Percentiles rank a stretch among this genome's conserved stretches.
Conservation (phyloP, 139 green algal genomes). For the Desmodesmus armatus region DNA sequence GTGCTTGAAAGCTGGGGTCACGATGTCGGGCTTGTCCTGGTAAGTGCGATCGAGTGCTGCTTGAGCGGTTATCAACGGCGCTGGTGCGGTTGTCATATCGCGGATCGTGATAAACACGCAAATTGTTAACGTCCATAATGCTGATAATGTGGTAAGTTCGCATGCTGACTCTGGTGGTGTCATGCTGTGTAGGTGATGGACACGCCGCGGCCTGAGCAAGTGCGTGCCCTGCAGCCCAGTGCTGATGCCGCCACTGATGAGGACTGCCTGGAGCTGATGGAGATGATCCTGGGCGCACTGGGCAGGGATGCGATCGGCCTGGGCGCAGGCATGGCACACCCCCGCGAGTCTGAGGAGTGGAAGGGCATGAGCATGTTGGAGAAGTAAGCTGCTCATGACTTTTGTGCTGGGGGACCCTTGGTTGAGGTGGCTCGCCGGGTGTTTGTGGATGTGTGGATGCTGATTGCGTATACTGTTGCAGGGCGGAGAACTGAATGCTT, state of each 20-base stretch:
- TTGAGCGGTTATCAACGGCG: no score
- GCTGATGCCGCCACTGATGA: conserved; percentile 69
- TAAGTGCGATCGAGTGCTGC: conserved; percentile 47
- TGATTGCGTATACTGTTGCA: no score
- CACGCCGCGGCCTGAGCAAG: conserved; percentile 69
- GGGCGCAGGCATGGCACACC: conserved; percentile 81
- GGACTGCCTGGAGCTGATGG: conserved; percentile 90
- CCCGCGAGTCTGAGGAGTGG: conserved; percentile 86
- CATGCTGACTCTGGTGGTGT: background rate
- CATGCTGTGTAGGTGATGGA: conserved; percentile 69
- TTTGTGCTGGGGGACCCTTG: no score
- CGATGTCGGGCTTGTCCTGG: conserved; percentile 82
- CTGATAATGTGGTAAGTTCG: background rate
- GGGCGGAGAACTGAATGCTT: no score
- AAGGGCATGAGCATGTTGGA: conserved; percentile 73
- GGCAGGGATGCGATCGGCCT: conserved; percentile 85
- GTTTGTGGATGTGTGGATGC: no score
- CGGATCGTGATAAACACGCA: background rate
- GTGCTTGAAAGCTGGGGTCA: conserved; percentile 85
- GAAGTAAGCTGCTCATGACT: no score
- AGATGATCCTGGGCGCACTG: conserved; percentile 93
- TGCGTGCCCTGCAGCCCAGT: conserved; percentile 69
- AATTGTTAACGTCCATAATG: no score
- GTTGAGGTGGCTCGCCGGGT: no score
- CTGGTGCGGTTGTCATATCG: background rate